Conservation (phyloP, 2,329 filamentous ascomycete species). For the Pezicula radicicola region DNA sequence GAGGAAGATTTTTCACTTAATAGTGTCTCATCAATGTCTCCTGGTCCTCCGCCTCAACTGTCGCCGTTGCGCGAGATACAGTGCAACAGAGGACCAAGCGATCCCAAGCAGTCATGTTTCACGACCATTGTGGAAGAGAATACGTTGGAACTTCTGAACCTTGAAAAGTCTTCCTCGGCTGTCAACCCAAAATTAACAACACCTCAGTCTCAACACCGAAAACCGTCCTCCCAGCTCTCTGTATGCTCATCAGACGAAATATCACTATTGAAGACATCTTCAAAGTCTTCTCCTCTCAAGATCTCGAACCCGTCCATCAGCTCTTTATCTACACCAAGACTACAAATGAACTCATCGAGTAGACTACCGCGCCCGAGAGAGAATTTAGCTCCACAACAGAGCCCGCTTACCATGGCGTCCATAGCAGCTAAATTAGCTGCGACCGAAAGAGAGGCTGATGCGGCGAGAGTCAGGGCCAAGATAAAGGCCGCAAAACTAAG, state of each 20-base stretch:
- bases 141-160: slow-evolving; percentile 37
- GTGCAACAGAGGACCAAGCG: slow-evolving; percentile 20
- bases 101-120: slow-evolving; percentile 37
- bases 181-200: slow-evolving; percentile 27
- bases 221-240: slow-evolving; percentile 8
- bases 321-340: slow-evolving; percentile 14
- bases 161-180: slow-evolving; percentile 31
- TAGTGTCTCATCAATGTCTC: slow-evolving; percentile 20
- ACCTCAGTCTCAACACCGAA: slow-evolving; percentile 9
- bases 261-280: slow-evolving; percentile 16
- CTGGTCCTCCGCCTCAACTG: slow-evolving; percentile 27
- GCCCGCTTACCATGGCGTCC: slow-evolving; percentile 56
- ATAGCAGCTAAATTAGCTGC: slow-evolving; percentile 64
- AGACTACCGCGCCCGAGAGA: slow-evolving; percentile 25
- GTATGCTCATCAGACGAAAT: slow-evolving; percentile 16
- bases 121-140: slow-evolving; percentile 47
- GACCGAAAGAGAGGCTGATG: slow-evolving; percentile 61
- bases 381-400: slow-evolving; percentile 39
- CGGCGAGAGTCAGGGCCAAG: slow-evolving; percentile 60
- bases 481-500: slow-evolving; percentile 48
- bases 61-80: slow-evolving; percentile 42
- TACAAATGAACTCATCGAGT: slow-evolving; percentile 17
- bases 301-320: slow-evolving; percentile 4
- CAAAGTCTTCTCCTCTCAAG: slow-evolving; percentile 9
- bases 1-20: slow-evolving; percentile 16